Conservation (phyloP, 345 rosid genomes). For the Rubroshorea leprosula region DNA sequence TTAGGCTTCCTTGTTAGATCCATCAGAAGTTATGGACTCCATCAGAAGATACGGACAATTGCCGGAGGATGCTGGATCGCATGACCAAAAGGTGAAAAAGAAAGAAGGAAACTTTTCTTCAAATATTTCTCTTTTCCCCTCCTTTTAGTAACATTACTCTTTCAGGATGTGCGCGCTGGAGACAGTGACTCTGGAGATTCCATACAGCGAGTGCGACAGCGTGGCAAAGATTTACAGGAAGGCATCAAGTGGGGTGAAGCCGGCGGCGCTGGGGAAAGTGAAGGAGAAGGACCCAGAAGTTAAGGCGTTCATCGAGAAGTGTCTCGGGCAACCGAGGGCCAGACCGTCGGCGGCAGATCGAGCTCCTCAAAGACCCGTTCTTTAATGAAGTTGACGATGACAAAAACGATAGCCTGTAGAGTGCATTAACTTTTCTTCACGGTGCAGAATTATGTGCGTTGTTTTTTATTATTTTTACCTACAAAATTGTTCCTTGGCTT, state of each 20-base stretch:
- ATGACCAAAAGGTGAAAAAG: background rate
- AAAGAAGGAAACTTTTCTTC: no score
- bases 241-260: background rate
- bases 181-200: conserved; percentile 36
- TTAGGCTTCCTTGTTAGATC: background rate
- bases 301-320: background rate
- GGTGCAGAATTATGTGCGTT: no score
- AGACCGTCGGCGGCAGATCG: conserved; percentile 18
- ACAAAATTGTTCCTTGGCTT: no score
- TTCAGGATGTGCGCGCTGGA: conserved; percentile 88
- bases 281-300: background rate
- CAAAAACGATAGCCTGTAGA: conserved; percentile 20
- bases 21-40: no score
- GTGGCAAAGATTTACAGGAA: background rate
- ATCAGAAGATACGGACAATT: background rate
- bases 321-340: conserved; percentile 30
- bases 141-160: no score
- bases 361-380: background rate
- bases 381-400: background rate
- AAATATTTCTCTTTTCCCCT: no score
- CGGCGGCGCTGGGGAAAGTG: background rate
- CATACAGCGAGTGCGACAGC: background rate
- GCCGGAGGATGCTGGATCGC: background rate
- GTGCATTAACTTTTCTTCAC: background rate
- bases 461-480: conserved; percentile 4